Evolutionary conservation across 768 basidiomycete genomes (phyloP), one percentile per base, ranked within the genome.

Genomic region (Russula sp.): DNA sequence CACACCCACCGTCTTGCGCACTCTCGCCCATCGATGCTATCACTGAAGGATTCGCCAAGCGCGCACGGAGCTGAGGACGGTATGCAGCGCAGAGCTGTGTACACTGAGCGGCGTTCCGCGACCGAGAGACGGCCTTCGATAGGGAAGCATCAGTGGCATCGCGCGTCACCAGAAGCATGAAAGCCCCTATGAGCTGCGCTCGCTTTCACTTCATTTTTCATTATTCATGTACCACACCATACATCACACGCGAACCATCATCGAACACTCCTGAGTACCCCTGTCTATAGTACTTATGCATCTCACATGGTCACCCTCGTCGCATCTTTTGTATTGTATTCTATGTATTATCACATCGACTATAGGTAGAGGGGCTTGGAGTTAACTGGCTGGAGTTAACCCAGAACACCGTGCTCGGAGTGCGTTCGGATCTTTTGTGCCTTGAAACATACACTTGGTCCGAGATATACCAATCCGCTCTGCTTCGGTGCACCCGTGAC

Each of bases 61-160:
- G 14, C 47, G 36, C 29, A 60, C 7, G 56, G 52, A 16, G 56
- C 38, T 22, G 66, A 66, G 48, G 65, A 60, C 0, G 42, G 34
- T 43, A n/a, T 59, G 36, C 64, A 57, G 14, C 61, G 60, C 43
- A 34, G 60, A 34, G 36, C 53, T 35, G 36, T 18, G 2, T 55
- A 66, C 42, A 3, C 56, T 11, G 64, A 65, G 18, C 61, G 64
- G 38, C 61, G 64, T 29, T 34, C 50, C 16, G 25, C 65, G 32
- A 50, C 45, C 25, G 66, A 61, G 41, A 65, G 66, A 45, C 58
- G 61, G 41, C 58, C 61, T 66, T 56, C 58, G 58, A 61, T 60
- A 55, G 56, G 54, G 58, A 57, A 63, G 52, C 57, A 43, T 34
- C 62, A 63, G 57, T 49, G 62, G 62, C 51, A 48, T 34, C 62